Conservation (phyloP, 495 filamentous ascomycete genomes). For the Neurospora discreta region DNA sequence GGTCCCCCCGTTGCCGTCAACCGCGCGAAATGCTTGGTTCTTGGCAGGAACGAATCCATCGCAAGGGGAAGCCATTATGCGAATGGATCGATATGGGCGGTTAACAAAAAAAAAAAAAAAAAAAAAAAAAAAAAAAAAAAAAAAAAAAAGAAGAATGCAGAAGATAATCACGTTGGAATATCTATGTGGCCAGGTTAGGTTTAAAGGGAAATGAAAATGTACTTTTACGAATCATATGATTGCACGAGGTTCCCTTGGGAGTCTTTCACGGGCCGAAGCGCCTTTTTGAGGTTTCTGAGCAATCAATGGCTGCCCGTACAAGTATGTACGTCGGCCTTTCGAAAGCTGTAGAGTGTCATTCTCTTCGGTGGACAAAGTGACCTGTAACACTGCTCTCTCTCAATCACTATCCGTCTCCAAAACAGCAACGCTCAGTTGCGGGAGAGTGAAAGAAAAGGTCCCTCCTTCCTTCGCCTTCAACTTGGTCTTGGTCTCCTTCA, state of each 20-base stretch:
- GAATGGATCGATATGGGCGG: not conserved
- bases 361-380: not conserved
- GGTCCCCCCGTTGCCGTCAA: not conserved
- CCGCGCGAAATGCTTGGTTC: not conserved
- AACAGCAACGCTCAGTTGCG: slow-evolving; percentile 42
- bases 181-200: not conserved
- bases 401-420: slow-evolving; percentile 22
- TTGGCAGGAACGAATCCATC: not conserved
- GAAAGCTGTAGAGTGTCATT: not conserved
- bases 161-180: not conserved
- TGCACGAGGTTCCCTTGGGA: not conserved
- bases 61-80: not conserved
- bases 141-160: not conserved
- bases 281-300: not conserved
- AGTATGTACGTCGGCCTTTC: not conserved
- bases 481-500: slow-evolving; percentile 30
- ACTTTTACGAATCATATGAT: not conserved
- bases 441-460: slow-evolving; percentile 37
- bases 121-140: too few species aligned
- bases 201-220: not conserved
- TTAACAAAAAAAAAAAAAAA: too few species aligned
- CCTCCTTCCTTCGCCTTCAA: slow-evolving; percentile 34
- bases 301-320: too few species aligned
- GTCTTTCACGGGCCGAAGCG: not conserved
- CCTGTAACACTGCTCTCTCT: not conserved